Base-by-base conservation (phyloP, 768 basidiomycete genomes). In the Tricholoma hemisulphureum region DNA sequence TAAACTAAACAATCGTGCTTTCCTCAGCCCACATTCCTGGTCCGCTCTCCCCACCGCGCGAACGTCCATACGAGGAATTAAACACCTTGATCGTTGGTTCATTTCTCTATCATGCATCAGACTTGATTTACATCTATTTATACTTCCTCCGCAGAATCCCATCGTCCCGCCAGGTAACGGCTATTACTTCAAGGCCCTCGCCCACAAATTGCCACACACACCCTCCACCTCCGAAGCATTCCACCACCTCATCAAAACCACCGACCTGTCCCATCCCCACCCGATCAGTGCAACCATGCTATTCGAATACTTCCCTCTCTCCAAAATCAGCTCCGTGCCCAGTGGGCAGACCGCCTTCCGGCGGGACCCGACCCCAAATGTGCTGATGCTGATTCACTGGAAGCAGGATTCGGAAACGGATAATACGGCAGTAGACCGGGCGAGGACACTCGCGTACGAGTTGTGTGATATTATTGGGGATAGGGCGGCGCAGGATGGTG, bases 61-160 rank as follows among this genome's bases (percentile, higher is more conserved):
- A 82, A 62, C 71, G 81, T 0, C 81, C 82, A 1, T 84, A 75
- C 57, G 81, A 81, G 59, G 54, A 68, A 39, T 51, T 83, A 20
- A 83, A 83, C 61, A 48, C 62, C 2, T 39, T 81, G 5, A 68
- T 73, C 65, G 81, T 77, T 57, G 51, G 62, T 32, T 31, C 6
- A 2, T 16, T 21, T n/a, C 20, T 10, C 10, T 31, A 16, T 37
- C 16, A 16, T 14, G 2, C 35, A 37, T 37, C 29, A 10, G 10
- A 31, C 35, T 16, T 16, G 16, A 14, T 14, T 13, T 6, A 37
- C 35, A 37, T 37, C 6, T 37, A 37, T 16, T 8, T 16, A 37
- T 1, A 32, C 32, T 32, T 14, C 8, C 8, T 5, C 14, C 32
- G 4, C 5, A 32, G 32, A 80, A 83, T 65, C 48, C 63, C 6